Evolutionary conservation across 208 protist species (phyloP), one percentile per base, ranked within the genome.

Genomic region (Leishmania arabica): DNA sequence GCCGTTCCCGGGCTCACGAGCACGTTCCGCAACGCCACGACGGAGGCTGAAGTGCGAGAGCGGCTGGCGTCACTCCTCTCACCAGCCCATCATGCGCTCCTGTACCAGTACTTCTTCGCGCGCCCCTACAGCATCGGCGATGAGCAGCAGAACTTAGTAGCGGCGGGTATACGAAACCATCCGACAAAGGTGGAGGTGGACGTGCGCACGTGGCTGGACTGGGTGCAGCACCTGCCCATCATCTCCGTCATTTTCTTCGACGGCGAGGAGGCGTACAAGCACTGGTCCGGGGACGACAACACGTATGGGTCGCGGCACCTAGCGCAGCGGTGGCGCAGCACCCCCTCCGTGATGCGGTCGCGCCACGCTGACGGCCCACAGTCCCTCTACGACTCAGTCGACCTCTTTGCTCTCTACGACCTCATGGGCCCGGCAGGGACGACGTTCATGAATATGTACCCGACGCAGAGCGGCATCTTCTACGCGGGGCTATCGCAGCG

Each of bases 231-330:
- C 73, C 85, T 93, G 13, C 91, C 89, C 17, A 79, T 82, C 21
- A 82, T 95, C 49, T 90, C 93, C 45, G 60, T 99, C 21, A 65
- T 98, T 21, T 89, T 99, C 70, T 98, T 99, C 90, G 97, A 99
- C 87, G 97, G 95, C 0, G 97, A 99, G 81, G 97, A 99, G 88
- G 97, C 97, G 2, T 98, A 98, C 85, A 78, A 84, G 37, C 4
- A 92, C 40, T 99, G 97, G 96, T 75, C 54, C 2, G 84, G 66
- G n/a, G 86, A 84, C 13, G 97, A 99, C 85, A 90, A 96, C 87
- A 94, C 97, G n/a, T 98, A 98, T 85, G 96, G 96, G 13, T 91
- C 97, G 3, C 89, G 96, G 31, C 95, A 97, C 85, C 85, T 99
- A 21, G 92, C 96, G 24, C 49, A 79, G 45, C 64, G 80, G 47